A percentile compares a stretch with the other conserved stretches of the same genome.
Evolutionary conservation across 202 grass and related monocot species (phyloP).

Genomic region (Tripidium arundinaceum): DNA sequence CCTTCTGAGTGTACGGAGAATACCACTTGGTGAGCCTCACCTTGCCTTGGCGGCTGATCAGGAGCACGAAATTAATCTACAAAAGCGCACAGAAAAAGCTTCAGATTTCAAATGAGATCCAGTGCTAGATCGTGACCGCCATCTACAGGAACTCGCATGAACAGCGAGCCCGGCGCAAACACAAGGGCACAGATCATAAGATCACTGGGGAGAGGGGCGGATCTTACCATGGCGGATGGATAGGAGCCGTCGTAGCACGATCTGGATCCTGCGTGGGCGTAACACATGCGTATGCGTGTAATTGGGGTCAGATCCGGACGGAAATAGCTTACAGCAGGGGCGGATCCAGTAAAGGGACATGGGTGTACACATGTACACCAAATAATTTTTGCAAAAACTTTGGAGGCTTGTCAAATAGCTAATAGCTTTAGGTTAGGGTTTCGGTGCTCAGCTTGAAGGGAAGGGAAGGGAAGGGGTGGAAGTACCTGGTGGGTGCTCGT

Average conservation of each 20-base stretch:
- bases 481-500: too few relatives aligned
- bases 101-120: conserved; percentile 4
- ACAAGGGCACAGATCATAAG: neutral
- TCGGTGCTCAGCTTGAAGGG: too few relatives aligned
- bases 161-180: neutral
- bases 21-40: conserved; percentile 99
- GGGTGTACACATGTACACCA: too few relatives aligned
- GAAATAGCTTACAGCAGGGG: neutral
- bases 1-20: conserved; percentile 92
- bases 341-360: too few relatives aligned
- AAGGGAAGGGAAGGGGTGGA: too few relatives aligned
- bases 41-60: conserved; percentile 93
- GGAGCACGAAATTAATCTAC: conserved; percentile 94
- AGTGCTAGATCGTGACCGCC: neutral
- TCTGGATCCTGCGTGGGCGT: neutral
- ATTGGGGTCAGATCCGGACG: neutral
- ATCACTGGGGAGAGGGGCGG: neutral
- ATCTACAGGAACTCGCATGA: neutral
- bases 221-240: conserved; percentile 12
- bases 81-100: neutral
- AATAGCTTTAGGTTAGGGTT: too few relatives aligned
- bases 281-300: neutral
- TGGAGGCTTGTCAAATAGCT: too few relatives aligned
- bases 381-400: too few relatives aligned
- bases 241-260: neutral